These are phyloP conservation scores for Irpex sp. DNA, from an alignment of 1,284 basidiomycete genomes.

Conservation along the genomic window DNA sequence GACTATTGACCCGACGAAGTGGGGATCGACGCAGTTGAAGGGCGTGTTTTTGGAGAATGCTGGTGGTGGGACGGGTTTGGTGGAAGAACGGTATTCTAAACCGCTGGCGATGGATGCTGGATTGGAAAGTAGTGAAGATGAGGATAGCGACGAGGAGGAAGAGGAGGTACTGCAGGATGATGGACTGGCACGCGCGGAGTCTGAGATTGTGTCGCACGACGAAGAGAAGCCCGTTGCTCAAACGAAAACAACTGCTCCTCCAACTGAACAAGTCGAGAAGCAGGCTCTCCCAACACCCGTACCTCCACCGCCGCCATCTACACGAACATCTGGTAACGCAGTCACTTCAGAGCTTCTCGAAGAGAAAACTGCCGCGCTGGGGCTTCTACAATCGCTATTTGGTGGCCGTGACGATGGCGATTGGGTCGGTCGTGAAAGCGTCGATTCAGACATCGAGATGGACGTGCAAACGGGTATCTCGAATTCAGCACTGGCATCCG, in stretches of 20 bases:
- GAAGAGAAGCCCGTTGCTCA: background rate
- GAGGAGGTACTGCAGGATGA: conserved; percentile 10
- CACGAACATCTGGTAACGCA: background rate
- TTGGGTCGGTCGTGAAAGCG: conserved; percentile 52
- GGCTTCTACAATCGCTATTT: conserved; percentile 49
- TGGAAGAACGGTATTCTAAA: background rate
- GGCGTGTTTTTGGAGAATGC: conserved; percentile 54
- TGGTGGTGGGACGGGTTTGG: background rate
- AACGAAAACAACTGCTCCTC: background rate
- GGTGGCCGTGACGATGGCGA: conserved; percentile 37
- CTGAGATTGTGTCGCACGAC: background rate
- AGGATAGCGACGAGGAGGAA: conserved; percentile 10
- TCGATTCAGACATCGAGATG: conserved; percentile 44
- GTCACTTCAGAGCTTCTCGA: conserved; percentile 28
- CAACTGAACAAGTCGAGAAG: background rate
- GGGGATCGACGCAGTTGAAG: conserved; percentile 59
- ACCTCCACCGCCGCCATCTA: background rate
- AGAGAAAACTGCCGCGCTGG: conserved; percentile 44
- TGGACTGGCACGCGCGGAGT: conserved; percentile 6
- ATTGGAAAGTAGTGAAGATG: conserved; percentile 9
- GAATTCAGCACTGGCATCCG: background rate
- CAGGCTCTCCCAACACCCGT: background rate
- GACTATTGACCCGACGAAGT: conserved; percentile 63
- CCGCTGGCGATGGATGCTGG: conserved; percentile 6
- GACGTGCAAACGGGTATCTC: conserved; percentile 25